phyloP scores from a whole-genome alignment of 129 eudicot species.

The Chrysanthemum makinoi region DNA sequence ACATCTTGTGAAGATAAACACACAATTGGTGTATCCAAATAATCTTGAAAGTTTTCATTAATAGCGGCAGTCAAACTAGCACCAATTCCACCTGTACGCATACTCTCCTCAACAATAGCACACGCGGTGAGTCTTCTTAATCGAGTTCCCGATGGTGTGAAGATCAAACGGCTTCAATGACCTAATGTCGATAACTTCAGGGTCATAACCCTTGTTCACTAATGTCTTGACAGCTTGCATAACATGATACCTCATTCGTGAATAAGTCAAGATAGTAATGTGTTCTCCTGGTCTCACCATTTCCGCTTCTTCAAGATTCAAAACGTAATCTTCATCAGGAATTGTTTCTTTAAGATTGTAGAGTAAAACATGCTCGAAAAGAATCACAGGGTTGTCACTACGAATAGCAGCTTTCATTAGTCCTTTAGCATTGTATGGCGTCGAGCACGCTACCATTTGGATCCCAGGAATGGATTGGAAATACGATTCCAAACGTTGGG shows the following conservation, averaged over 20 bases:
- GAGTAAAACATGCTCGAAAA: conserved; percentile 85
- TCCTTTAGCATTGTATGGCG: conserved; percentile 92
- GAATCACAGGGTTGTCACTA: conserved; percentile 84
- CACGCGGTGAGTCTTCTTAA: conserved; percentile 92
- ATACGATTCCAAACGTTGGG: conserved; percentile 89
- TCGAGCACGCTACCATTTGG: conserved; percentile 97
- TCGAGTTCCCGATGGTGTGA: conserved; percentile 80
- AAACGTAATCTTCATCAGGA: conserved; percentile 81
- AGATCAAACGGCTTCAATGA: conserved; percentile 91
- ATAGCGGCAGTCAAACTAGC: conserved; percentile 93
- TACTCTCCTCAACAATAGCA: conserved; percentile 91
- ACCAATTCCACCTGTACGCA: conserved; percentile 97
- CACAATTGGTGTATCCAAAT: conserved; percentile 87
- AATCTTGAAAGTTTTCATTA: conserved; percentile 79
- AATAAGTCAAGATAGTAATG: conserved; percentile 82
- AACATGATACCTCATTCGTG: conserved; percentile 89
- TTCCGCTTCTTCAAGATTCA: conserved; percentile 84
- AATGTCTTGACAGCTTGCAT: conserved; percentile 91
- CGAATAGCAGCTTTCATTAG: conserved; percentile 95
- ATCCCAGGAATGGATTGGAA: conserved; percentile 95
- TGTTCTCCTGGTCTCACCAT: conserved; percentile 96
- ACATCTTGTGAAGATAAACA: conserved; percentile 94
- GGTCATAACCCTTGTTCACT: conserved; percentile 93
- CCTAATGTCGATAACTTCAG: conserved; percentile 89
- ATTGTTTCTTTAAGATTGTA: conserved; percentile 83